Base-by-base conservation (phyloP, 192 early-diverging fungal genomes). In the Mortierella hygrophila region DNA sequence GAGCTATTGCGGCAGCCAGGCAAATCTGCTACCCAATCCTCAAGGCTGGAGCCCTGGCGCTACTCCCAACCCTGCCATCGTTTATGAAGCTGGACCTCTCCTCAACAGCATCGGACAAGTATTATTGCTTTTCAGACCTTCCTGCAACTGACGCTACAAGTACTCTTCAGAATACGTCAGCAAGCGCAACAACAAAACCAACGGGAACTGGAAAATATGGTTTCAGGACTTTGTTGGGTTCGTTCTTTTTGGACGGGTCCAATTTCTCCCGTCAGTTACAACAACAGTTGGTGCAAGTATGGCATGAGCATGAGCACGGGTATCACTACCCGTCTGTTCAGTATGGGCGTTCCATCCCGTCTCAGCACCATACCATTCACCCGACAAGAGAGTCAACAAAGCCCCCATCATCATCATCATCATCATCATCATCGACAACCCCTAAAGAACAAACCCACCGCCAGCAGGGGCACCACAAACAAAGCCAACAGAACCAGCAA, bases 71-170 rank as follows among this genome's bases (percentile, higher is more conserved):
- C 9, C 23, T 83, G 41, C 82, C 82, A 0, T 85, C 83, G 15
- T 85, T 85, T 44, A 18, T 85, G 75, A 75, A 23, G n/a, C 16
- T 85, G 26, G 82, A 85, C 35, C 15, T 52, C 3, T 74, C 44
- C 44, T 46, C 44, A 1, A 46, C 11, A 49, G 40, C 78, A 4
- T 20, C 8, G 47, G 37, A 72, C 21, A 81, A 86, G 35, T 86
- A 86, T 55, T 81, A 70, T 42, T 86, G 84, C 40, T 81, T 86
- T 42, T 77, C 84, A 20, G 84, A 86, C 55, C 57, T 77, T 35
- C 44, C 44, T 13, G 10, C 44, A 9, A 46, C 0, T 2, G 74
- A 70, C 29, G 18, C 18, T 18, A 5, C 49, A 1, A 52, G 2
- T 21, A n/a, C 35, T 26, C 47, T 26, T 20, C 6, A 40, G n/a